Conservation (phyloP, 1,139 yeast species). For the Yamadazyma conglobata region DNA sequence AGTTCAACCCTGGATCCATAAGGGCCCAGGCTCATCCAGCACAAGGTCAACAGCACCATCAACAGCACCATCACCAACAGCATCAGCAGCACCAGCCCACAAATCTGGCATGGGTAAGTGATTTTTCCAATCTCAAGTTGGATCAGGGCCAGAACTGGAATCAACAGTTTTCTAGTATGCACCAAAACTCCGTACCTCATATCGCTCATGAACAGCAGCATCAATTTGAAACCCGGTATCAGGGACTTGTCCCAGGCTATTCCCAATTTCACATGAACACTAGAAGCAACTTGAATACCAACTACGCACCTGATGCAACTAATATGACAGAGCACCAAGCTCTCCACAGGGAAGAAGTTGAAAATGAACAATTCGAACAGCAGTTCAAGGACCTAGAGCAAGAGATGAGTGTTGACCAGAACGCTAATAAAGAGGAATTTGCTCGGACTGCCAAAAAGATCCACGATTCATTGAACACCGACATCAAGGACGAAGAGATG, state of each 20-base stretch:
- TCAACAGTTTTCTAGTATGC: no score
- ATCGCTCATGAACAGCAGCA: neutral
- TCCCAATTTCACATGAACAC: conserved; percentile 8
- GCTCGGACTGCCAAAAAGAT: conserved; percentile 42
- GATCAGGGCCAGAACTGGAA: conserved; percentile 4
- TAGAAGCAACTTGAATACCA: conserved; percentile 11
- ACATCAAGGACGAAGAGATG: conserved; percentile 21
- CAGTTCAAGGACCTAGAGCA: conserved; percentile 37
- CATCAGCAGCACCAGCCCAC: conserved; percentile 9
- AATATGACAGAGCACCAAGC: conserved; percentile 28
- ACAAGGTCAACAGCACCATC: conserved; percentile 13
- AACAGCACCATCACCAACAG: conserved; percentile 10
- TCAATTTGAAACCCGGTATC: neutral
- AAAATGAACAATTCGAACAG: conserved; percentile 28
- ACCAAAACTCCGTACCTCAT: neutral
- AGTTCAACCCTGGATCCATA: conserved; percentile 11
- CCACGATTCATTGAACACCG: conserved; percentile 27
- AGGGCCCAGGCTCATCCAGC: conserved; percentile 11
- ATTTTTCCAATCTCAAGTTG: conserved; percentile 28
- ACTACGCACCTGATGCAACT: conserved; percentile 7
- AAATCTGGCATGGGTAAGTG: conserved; percentile 29
- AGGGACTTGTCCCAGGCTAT: conserved; percentile 1
- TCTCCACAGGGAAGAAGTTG: conserved; percentile 27
- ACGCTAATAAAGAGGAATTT: conserved; percentile 32
- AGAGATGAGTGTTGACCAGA: conserved; percentile 21